Base-by-base conservation (phyloP, 176 grass and related monocot genomes). In the Eleusine coracana region DNA sequence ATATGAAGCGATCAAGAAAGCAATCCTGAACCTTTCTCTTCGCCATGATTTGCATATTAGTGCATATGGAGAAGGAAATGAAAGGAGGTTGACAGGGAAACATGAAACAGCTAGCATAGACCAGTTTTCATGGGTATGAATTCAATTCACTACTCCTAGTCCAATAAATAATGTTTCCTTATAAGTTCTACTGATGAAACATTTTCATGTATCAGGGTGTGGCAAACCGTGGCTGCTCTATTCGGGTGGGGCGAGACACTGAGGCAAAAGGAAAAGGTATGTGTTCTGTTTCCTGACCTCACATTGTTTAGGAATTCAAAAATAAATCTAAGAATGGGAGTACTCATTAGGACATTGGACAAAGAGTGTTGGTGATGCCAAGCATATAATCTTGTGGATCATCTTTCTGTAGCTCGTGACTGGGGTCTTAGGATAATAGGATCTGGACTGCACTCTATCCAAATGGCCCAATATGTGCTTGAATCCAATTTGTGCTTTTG, bases 31-130 rank as follows among this genome's bases (percentile, higher is more conserved):
- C 84, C 87, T 99, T 76, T 99, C 97, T 6, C 89, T 99, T 44
- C 89, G 97, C 52, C 97, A 99, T 83, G 84, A 87, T 55, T 88
- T 93, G 48, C 97, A 99, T 70, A 99, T 99, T 29, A 94, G 93
- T 73, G 89, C 93, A 72, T 99, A 99, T 73, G 97, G 97, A 77
- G 97, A 99, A 94, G 97, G 97, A 71, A 99, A 99, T 4, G 97
- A 99, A 39, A 71, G 97, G 70, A 88, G 97, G 62, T 71, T 99
- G 93, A 99, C 97, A 63, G 97, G 97, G 14, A 81, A 84, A 82
- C 97, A 99, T 3, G 97, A 99, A 87, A 99, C 97, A 31, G 97
- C 97, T 54, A 92, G 87, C 87, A 99, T 99, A 63, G 89, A 93
- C 68, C 87, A 50, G 13, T 99, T 99, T 81, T 99, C 97, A 80